phyloP scores from a whole-genome alignment of 768 basidiomycete species.

The Collybiopsis luxurians region DNA sequence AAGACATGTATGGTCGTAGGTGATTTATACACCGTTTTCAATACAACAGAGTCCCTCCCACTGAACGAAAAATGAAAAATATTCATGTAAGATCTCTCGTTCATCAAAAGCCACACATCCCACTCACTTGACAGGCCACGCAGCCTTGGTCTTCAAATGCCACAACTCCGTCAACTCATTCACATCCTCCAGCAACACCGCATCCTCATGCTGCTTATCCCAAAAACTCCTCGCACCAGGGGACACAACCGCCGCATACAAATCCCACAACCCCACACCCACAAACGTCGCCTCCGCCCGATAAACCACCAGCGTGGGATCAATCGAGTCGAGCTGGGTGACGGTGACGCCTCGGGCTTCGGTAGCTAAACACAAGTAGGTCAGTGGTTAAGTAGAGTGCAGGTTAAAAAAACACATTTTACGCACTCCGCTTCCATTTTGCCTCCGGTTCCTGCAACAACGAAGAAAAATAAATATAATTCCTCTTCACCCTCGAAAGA shows the following conservation, averaged over 20 bases:
- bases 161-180: conserved; percentile 90
- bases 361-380: conserved; percentile 46
- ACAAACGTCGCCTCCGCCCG: conserved; percentile 97
- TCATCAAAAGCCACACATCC: not conserved
- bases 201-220: conserved; percentile 92
- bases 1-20: conserved; percentile 94
- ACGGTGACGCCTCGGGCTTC: conserved; percentile 91
- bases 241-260: conserved; percentile 84
- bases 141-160: conserved; percentile 88
- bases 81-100: conserved; percentile 8
- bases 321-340: conserved; percentile 94
- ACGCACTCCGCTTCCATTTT: conserved; percentile 89
- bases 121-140: conserved; percentile 92
- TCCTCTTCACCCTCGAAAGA: conserved; percentile 81
- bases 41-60: conserved; percentile 84
- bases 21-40: conserved; percentile 97
- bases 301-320: conserved; percentile 94
- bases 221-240: conserved; percentile 80
- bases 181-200: conserved; percentile 81
- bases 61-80: conserved; percentile 35
- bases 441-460: conserved; percentile 96
- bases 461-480: conserved; percentile 98
- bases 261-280: conserved; percentile 92
- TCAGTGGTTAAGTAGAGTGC: not conserved
- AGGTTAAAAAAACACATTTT: conserved; percentile 6